Evolutionary conservation across 75 land plant genomes (phyloP).

Genomic region (Gnetum montanum): DNA sequence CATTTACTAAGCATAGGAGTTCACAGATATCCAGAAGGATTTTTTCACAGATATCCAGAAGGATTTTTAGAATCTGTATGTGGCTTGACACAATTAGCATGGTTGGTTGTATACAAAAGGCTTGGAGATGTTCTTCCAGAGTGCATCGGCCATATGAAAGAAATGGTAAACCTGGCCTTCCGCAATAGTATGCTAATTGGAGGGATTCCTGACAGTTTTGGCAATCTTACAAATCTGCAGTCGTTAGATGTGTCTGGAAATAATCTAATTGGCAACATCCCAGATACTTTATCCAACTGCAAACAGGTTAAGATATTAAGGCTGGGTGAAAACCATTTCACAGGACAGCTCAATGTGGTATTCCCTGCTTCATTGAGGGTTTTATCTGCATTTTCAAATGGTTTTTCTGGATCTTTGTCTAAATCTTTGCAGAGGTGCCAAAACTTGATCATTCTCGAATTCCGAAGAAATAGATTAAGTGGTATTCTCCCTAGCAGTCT

Average conservation of each 20-base stretch:
- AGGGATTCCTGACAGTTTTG: constrained; percentile 24
- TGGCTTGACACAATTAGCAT: no score
- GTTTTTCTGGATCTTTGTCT: constrained; percentile 23
- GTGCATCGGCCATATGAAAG: constrained; percentile 11
- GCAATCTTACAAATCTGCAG: no score
- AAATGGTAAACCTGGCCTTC: constrained; percentile 10
- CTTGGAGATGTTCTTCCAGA: constrained; percentile 24
- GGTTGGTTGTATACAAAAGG: constrained; percentile 18
- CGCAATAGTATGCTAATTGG: constrained; percentile 23
- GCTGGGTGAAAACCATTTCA: constrained; percentile 19
- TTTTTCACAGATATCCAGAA: no score
- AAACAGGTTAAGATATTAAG: no score
- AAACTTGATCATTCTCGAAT: constrained; percentile 19
- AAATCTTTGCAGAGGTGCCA: constrained; percentile 18
- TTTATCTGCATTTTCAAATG: constrained; percentile 22
- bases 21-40: no score
- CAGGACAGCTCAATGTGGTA: constrained; percentile 23
- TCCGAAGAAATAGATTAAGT: constrained; percentile 25
- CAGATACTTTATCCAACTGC: no score
- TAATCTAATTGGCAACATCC: no score
- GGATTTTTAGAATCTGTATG: no score
- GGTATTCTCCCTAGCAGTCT: constrained; percentile 16
- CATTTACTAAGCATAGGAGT: no score
- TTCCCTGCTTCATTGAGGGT: constrained; percentile 8
- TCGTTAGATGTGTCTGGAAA: no score